These are phyloP conservation scores for Botrytis tulipae DNA, from an alignment of 2,329 filamentous ascomycete genomes.

Conservation along the genomic window DNA sequence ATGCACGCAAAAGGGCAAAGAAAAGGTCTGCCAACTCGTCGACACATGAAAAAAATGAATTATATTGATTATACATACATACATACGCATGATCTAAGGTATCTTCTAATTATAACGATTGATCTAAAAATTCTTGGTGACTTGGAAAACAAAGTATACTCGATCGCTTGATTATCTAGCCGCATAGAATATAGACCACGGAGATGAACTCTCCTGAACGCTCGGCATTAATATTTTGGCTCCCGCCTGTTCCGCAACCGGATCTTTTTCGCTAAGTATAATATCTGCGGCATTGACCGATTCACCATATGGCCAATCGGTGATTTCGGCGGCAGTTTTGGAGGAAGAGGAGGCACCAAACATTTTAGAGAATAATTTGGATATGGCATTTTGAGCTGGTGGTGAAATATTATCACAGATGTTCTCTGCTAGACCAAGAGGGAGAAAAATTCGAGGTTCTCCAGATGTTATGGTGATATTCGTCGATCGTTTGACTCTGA, in stretches of 20 bases:
- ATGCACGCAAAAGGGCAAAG: too few relatives aligned
- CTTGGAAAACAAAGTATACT: neutral
- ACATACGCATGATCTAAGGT: neutral
- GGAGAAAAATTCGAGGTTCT: conserved; percentile 24
- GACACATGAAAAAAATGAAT: neutral
- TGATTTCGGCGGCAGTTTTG: conserved; percentile 2
- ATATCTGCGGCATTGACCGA: neutral
- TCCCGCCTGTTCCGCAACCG: neutral
- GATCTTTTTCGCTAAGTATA: conserved; percentile 7
- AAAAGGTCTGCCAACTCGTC: too few relatives aligned
- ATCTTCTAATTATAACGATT: neutral
- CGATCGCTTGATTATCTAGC: neutral
- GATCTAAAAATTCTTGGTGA: neutral
- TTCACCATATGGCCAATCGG: conserved; percentile 2
- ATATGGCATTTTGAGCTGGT: conserved; percentile 5
- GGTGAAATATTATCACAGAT: conserved; percentile 20
- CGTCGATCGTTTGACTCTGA: conserved; percentile 21
- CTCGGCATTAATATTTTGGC: conserved; percentile 5
- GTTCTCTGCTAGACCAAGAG: conserved; percentile 16
- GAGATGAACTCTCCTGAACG: conserved; percentile 9
- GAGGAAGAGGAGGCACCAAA: neutral
- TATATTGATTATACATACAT: too few relatives aligned
- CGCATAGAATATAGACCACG: conserved; percentile 9
- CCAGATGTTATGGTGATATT: conserved; percentile 19
- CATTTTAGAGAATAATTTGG: neutral